These are phyloP conservation scores for Backusella parvicylindrica DNA, from an alignment of 192 early-diverging fungal genomes.

Conservation along the genomic window DNA sequence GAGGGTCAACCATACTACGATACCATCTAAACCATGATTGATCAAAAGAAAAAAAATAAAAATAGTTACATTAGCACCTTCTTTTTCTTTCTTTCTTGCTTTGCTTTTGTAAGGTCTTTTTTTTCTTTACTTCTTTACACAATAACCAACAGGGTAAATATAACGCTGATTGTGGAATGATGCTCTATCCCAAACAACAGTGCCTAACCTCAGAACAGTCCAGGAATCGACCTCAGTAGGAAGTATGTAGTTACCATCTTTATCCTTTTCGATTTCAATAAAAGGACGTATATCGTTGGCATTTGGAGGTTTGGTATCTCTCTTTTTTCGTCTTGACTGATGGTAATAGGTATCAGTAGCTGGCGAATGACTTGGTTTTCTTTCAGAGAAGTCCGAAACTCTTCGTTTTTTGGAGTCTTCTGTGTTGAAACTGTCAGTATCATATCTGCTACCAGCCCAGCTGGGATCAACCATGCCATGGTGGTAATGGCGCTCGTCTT, in stretches of 20 bases:
- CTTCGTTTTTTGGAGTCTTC: not conserved
- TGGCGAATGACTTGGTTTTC: not conserved
- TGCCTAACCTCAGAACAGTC: slow-evolving; percentile 67
- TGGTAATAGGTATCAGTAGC: slow-evolving; percentile 5
- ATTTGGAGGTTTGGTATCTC: slow-evolving; percentile 34
- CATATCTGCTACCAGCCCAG: slow-evolving; percentile 5
- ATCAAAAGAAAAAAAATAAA: not conserved
- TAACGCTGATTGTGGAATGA: slow-evolving; percentile 87
- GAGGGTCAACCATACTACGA: slow-evolving; percentile 53
- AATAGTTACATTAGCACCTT: not conserved
- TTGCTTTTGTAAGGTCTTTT: not conserved
- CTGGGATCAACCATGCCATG: not conserved
- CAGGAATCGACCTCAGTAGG: slow-evolving; percentile 76
- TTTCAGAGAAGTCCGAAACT: not conserved
- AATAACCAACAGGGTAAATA: slow-evolving; percentile 90
- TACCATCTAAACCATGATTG: slow-evolving; percentile 33
- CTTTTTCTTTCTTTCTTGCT: not conserved
- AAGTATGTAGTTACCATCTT: slow-evolving; percentile 62
- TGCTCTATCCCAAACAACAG: slow-evolving; percentile 68
- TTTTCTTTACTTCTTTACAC: slow-evolving; percentile 42
- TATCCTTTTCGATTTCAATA: slow-evolving; percentile 44
- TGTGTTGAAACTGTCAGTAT: not conserved
- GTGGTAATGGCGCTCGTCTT: not conserved
- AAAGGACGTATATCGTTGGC: slow-evolving; percentile 24
- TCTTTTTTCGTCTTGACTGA: slow-evolving; percentile 26